These are phyloP conservation scores for Nannizziopsis arthrosporioides DNA, from an alignment of 2,329 filamentous ascomycete genomes.

Conservation along the genomic window DNA sequence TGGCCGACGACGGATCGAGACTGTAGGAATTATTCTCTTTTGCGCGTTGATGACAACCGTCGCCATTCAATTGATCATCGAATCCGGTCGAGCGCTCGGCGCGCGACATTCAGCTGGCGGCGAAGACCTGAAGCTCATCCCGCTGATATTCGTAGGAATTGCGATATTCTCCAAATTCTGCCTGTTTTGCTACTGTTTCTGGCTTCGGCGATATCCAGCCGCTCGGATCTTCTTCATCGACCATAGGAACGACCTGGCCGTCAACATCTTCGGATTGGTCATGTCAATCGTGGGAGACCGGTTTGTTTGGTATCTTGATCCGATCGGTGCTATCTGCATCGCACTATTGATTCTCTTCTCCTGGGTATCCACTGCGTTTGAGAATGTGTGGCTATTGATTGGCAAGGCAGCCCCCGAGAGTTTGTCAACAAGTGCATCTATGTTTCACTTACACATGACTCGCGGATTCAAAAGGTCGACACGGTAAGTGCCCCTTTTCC, in stretches of 20 bases:
- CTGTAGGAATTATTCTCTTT: conserved; percentile 54
- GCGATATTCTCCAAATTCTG: conserved; percentile 25
- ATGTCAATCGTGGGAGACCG: conserved; percentile 46
- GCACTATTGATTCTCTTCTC: conserved; percentile 51
- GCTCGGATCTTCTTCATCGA: conserved; percentile 32
- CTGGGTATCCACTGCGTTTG: conserved; percentile 50
- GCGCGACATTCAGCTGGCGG: conserved; percentile 33
- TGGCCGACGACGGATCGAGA: conserved; percentile 51
- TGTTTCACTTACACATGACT: conserved; percentile 44
- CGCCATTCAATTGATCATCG: conserved; percentile 50
- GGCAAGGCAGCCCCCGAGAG: conserved; percentile 48
- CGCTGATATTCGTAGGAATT: conserved; percentile 44
- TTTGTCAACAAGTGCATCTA: conserved; percentile 48
- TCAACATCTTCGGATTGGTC: conserved; percentile 45
- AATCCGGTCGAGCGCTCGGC: conserved; percentile 45
- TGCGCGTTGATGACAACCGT: conserved; percentile 56
- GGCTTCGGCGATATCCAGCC: conserved; percentile 16
- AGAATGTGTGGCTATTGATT: conserved; percentile 51
- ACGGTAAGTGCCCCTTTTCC: conserved; percentile 23
- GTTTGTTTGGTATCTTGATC: conserved; percentile 49
- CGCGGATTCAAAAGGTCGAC: conserved; percentile 47
- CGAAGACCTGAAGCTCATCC: conserved; percentile 42
- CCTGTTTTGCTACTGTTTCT: conserved; percentile 17
- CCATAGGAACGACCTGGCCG: conserved; percentile 46
- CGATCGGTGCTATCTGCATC: conserved; percentile 49